Evolutionary conservation across 768 basidiomycete species (phyloP).

Genomic region (Leucosporidium scottii): DNA sequence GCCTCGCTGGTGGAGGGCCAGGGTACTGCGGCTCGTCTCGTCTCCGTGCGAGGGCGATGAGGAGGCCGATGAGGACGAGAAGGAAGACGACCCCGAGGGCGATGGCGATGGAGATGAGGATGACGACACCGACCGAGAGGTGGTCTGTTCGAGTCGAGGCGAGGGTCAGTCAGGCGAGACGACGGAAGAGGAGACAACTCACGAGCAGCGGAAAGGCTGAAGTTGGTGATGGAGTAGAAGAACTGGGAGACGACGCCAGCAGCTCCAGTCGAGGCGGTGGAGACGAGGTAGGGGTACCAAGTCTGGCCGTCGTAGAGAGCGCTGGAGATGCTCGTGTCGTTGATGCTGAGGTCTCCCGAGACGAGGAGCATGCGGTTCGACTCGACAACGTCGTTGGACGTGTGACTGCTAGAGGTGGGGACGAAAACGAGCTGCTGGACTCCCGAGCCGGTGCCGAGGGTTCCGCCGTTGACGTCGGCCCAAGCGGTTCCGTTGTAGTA

Average conservation of each 20-base stretch:
- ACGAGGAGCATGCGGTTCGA: conserved; percentile 82
- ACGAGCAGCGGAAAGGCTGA: conserved; percentile 57
- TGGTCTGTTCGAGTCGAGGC: conserved; percentile 56
- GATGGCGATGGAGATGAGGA: conserved; percentile 94
- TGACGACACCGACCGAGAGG: conserved; percentile 85
- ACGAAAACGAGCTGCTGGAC: conserved; percentile 84
- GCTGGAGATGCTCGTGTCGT: conserved; percentile 71
- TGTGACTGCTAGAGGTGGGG: conserved; percentile 71
- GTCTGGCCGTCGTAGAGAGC: conserved; percentile 78
- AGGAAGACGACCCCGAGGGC: conserved; percentile 88
- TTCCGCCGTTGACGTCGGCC: conserved; percentile 54
- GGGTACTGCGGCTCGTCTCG: conserved; percentile 53
- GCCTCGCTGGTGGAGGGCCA: background rate
- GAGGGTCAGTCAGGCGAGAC: conserved; percentile 5
- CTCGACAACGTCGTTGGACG: conserved; percentile 61
- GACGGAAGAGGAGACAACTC: conserved; percentile 25
- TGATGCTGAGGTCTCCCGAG: conserved; percentile 66
- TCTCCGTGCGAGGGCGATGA: conserved; percentile 81
- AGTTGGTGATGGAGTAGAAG: conserved; percentile 71
- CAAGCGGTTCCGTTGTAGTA: conserved; percentile 81
- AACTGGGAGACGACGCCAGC: conserved; percentile 66
- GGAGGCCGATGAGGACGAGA: conserved; percentile 70
- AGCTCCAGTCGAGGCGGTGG: conserved; percentile 58
- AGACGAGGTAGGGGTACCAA: conserved; percentile 73
- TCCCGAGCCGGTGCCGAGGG: conserved; percentile 45